Percentiles rank a stretch among this genome's conserved stretches.
Evolutionary conservation across 306 rosid species (phyloP).

Genomic region (Spatholobus suberectus): DNA sequence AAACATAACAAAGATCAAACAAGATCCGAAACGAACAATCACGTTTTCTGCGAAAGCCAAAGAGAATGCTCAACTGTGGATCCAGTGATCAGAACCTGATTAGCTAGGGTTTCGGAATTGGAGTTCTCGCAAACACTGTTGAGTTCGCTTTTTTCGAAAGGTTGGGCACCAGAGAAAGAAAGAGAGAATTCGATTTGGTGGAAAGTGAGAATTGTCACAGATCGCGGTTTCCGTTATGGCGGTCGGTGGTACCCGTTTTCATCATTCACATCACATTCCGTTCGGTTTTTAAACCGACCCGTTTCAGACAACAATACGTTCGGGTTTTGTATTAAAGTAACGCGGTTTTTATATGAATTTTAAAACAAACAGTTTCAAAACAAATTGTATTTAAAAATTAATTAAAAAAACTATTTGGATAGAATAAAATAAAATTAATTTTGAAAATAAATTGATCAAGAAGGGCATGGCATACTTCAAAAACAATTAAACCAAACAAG

Average conservation of each 20-base stretch:
- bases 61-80: background rate
- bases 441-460: too few relatives aligned
- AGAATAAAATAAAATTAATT: too few relatives aligned
- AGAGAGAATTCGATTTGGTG: background rate
- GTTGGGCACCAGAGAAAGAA: too few relatives aligned
- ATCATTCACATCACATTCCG: background rate
- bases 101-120: conserved; percentile 32
- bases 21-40: background rate
- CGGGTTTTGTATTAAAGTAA: background rate
- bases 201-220: conserved; percentile 23
- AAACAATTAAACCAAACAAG: too few relatives aligned
- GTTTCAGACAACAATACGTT: conserved; percentile 3
- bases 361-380: too few relatives aligned
- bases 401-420: too few relatives aligned
- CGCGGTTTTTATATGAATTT: background rate
- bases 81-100: conserved; percentile 30
- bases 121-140: background rate
- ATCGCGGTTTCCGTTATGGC: conserved; percentile 5
- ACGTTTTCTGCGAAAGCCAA: background rate
- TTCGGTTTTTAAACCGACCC: background rate
- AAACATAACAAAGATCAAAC: background rate
- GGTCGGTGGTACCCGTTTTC: conserved; percentile 25
- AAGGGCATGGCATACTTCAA: too few relatives aligned
- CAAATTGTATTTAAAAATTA: too few relatives aligned
- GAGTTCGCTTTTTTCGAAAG: background rate